These are phyloP conservation scores for Gentiana dahurica DNA, from an alignment of 257 asterid species.

Conservation along the genomic window DNA sequence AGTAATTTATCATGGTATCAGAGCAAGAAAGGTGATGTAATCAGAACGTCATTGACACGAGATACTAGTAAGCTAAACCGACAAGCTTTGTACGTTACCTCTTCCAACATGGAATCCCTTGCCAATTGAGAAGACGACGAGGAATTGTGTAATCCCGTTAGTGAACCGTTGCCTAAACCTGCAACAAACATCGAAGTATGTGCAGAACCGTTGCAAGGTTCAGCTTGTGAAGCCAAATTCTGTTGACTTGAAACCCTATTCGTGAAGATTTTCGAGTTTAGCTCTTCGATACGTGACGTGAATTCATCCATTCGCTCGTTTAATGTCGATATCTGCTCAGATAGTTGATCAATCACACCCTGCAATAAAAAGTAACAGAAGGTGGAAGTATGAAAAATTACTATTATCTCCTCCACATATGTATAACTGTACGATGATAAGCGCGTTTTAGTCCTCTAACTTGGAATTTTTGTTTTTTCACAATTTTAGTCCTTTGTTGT, in stretches of 20 bases:
- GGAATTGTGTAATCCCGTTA: slow-evolving; percentile 58
- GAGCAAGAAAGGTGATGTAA: no score
- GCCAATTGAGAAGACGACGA: slow-evolving; percentile 74
- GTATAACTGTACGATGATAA: no score
- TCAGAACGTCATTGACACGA: no score
- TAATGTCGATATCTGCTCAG: slow-evolving; percentile 86
- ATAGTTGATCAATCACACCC: slow-evolving; percentile 78
- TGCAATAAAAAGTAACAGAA: slow-evolving; percentile 22
- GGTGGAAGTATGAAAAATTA: neutral
- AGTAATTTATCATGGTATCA: no score
- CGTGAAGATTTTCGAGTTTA: slow-evolving; percentile 53
- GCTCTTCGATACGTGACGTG: slow-evolving; percentile 79
- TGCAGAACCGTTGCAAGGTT: slow-evolving; percentile 52
- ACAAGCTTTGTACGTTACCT: slow-evolving; percentile 32
- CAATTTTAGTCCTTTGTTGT: no score
- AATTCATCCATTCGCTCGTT: slow-evolving; percentile 96
- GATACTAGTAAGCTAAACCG: neutral
- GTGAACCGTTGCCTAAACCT: slow-evolving; percentile 56
- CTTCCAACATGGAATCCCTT: slow-evolving; percentile 74
- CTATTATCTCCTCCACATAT: neutral
- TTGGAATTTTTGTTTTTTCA: no score
- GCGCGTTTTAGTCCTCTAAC: no score
- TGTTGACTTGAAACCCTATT: slow-evolving; percentile 64
- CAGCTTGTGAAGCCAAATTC: slow-evolving; percentile 63
- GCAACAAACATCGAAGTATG: slow-evolving; percentile 51